A percentile compares a stretch with the other conserved stretches of the same genome.
These are phyloP conservation scores for Papiliotrema flavescens DNA, from an alignment of 1,284 basidiomycete species.

Conservation along the genomic window DNA sequence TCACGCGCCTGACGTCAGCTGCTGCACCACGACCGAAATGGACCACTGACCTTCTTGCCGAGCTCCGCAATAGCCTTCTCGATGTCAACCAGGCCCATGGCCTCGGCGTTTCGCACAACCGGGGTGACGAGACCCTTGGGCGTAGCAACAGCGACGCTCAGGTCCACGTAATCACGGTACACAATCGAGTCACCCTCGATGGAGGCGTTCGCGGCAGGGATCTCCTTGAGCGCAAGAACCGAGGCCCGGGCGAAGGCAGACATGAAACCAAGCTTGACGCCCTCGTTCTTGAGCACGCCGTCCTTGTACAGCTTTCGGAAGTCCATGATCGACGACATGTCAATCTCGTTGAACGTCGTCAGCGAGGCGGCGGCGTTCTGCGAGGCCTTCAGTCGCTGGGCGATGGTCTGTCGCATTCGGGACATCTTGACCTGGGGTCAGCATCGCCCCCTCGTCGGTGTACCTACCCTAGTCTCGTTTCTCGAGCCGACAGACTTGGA, in stretches of 20 bases:
- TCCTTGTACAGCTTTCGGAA: conserved; percentile 97
- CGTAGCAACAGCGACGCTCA: conserved; percentile 93
- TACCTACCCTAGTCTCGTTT: conserved; percentile 75
- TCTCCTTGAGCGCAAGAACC: conserved; percentile 81
- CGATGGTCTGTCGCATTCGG: conserved; percentile 94
- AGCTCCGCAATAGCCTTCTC: conserved; percentile 87
- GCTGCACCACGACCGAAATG: neutral
- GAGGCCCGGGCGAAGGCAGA: conserved; percentile 90
- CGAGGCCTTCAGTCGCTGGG: conserved; percentile 95
- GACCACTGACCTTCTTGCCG: conserved; percentile 72
- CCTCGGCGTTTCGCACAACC: conserved; percentile 86
- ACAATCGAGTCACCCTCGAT: conserved; percentile 93
- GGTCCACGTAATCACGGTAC: conserved; percentile 90
- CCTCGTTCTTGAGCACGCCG: conserved; percentile 82
- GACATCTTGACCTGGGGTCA: conserved; percentile 84
- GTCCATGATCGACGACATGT: conserved; percentile 93
- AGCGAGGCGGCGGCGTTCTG: conserved; percentile 96
- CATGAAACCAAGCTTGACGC: conserved; percentile 99
- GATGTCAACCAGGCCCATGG: conserved; percentile 82
- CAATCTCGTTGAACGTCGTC: conserved; percentile 99
- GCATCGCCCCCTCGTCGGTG: neutral
- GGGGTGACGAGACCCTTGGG: conserved; percentile 97
- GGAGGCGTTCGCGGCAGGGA: conserved; percentile 89
- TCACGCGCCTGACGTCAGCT: conserved; percentile 67
- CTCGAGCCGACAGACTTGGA: conserved; percentile 52